Evolutionary conservation across 345 rosid genomes (phyloP).

Genomic region (Orychophragmus violaceus): DNA sequence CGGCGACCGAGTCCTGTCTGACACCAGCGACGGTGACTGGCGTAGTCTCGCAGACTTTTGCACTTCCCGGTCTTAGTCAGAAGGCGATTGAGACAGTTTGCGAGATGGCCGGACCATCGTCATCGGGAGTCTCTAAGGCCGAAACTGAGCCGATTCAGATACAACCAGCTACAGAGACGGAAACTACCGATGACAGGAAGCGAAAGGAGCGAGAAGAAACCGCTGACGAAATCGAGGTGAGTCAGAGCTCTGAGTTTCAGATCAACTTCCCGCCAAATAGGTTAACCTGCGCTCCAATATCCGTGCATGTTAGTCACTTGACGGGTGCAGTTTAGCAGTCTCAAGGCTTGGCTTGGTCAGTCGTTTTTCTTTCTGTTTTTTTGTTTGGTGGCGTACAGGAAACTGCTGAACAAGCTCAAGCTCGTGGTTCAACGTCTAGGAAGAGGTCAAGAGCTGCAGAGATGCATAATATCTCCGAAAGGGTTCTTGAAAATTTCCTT

Average conservation of each 20-base stretch:
- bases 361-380: too few species aligned
- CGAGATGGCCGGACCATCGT: background rate
- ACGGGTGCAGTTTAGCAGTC: background rate
- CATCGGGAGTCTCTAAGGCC: background rate
- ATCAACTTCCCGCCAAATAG: too few species aligned
- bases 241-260: background rate
- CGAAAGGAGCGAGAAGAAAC: slow-evolving; percentile 6
- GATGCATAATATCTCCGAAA: slow-evolving; percentile 79
- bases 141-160: background rate
- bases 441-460: slow-evolving; percentile 84
- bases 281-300: too few species aligned
- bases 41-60: background rate
- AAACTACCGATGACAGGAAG: background rate
- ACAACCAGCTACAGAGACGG: background rate
- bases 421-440: slow-evolving; percentile 46
- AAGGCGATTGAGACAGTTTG: background rate
- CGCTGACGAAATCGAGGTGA: background rate
- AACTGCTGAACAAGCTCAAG: slow-evolving; percentile 38
- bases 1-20: background rate
- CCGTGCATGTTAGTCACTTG: background rate
- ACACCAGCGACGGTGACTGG: background rate
- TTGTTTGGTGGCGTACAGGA: background rate
- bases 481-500: slow-evolving; percentile 41
- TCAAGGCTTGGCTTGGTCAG: background rate
- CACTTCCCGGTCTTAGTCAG: background rate